Conservation (phyloP, 2,329 filamentous ascomycete genomes). For the Aspergillus felis region DNA sequence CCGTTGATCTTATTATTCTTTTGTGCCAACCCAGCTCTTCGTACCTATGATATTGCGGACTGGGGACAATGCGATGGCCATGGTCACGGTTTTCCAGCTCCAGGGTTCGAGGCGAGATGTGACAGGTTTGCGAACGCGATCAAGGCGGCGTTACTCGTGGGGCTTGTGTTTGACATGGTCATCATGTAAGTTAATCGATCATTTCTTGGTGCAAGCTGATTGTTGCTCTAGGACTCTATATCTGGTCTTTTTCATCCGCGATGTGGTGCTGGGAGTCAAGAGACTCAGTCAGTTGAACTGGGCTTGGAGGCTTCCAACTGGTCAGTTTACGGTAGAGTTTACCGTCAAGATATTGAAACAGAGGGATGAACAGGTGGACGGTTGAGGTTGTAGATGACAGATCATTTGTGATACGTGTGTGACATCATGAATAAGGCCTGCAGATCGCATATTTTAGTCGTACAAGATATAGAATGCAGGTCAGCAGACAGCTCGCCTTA, state of each 20-base stretch:
- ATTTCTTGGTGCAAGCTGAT: not conserved
- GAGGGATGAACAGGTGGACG: not conserved
- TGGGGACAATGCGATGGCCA: not conserved
- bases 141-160: not conserved
- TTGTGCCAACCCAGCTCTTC: rapidly evolving
- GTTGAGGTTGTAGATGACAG: too few species aligned
- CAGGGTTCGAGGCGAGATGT: not conserved
- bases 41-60: rapidly evolving
- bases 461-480: too few species aligned
- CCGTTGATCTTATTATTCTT: not conserved
- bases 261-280: not conserved
- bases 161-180: not conserved
- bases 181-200: not conserved
- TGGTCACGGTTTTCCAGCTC: not conserved
- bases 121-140: not conserved
- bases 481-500: not conserved
- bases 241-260: not conserved
- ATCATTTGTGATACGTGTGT: too few species aligned
- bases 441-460: too few species aligned
- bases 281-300: not conserved
- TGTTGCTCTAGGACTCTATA: not conserved
- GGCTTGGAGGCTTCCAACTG: not conserved
- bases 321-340: not conserved
- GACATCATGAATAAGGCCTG: too few species aligned
- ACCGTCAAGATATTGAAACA: not conserved